Conservation (phyloP, 139 green algal genomes). For the Closterium sp. region DNA sequence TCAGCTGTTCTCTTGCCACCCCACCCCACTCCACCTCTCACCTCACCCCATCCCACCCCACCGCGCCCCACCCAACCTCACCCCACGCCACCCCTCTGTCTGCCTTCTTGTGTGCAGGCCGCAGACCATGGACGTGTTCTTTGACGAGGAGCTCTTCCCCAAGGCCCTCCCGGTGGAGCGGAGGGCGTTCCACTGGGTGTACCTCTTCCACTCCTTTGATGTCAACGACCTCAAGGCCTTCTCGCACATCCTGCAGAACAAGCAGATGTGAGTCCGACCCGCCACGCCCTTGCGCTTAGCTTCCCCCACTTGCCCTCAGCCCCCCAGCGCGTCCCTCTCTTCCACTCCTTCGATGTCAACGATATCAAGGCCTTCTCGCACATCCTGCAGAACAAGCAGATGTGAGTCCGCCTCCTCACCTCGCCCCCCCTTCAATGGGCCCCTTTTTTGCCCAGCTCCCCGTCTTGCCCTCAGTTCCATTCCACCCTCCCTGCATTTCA, state of each 20-base stretch:
- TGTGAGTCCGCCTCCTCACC: not conserved
- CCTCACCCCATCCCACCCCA: constrained; percentile 25
- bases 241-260: constrained; percentile 22
- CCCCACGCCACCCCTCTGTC: not conserved
- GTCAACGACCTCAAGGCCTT: constrained; percentile 13
- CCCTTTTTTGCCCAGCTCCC: too few species aligned
- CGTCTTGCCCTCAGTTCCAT: too few species aligned
- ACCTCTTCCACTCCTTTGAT: constrained; percentile 21
- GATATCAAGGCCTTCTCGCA: constrained; percentile 14
- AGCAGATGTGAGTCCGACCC: constrained; percentile 15
- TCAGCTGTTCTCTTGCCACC: too few species aligned
- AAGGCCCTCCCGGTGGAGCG: constrained; percentile 38
- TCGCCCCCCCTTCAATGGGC: too few species aligned
- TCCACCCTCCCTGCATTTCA: too few species aligned
- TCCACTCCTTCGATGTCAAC: not conserved
- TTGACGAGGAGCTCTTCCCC: constrained; percentile 65
- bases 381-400: constrained; percentile 37
- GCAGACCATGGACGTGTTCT: constrained; percentile 28
- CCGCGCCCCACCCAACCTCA: not conserved
- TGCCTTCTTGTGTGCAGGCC: constrained; percentile 15
- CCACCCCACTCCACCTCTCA: constrained; percentile 13
- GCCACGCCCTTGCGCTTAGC: too few species aligned
- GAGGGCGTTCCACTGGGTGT: constrained; percentile 29
- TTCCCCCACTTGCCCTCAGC: too few species aligned
- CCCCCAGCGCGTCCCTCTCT: not conserved